Percentiles rank a stretch among this genome's conserved stretches.
Evolutionary conservation across 2,329 filamentous ascomycete genomes (phyloP).

Genomic region (Xylariales sp.): DNA sequence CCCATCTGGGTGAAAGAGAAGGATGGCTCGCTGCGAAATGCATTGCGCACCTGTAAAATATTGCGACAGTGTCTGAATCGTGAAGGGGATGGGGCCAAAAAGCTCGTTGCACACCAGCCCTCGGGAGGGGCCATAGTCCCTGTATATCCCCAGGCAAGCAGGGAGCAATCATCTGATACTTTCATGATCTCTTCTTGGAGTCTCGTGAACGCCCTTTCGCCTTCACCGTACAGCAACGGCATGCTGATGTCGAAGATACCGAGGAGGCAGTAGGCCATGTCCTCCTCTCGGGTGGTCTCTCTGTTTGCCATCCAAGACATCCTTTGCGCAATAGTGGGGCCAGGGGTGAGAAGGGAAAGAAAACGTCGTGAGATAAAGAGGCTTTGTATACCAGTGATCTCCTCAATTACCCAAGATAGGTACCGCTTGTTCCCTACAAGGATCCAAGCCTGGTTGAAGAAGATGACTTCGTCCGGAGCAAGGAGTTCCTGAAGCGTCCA

Average conservation of each 20-base stretch:
- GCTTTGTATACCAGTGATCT: conserved; percentile 5
- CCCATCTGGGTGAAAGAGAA: too few relatives aligned
- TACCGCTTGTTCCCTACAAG: conserved; percentile 9
- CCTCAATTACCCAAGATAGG: conserved; percentile 11
- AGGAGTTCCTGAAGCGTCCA: conserved; percentile 3
- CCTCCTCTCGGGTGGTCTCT: conserved; percentile 15
- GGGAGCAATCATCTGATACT: conserved; percentile 1
- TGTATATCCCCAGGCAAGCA: too few relatives aligned
- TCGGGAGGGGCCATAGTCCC: too few relatives aligned
- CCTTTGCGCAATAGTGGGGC: conserved; percentile 12
- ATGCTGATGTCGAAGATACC: conserved; percentile 14
- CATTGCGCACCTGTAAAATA: too few relatives aligned
- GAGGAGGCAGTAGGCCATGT: conserved; percentile 19
- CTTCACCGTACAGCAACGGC: conserved; percentile 13
- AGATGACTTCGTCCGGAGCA: conserved; percentile 22
- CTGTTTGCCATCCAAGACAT: conserved; percentile 21
- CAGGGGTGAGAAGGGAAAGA: conserved; percentile 11
- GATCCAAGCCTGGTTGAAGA: conserved; percentile 18
- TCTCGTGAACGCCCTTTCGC: conserved; percentile 11
- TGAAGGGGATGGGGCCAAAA: too few relatives aligned
- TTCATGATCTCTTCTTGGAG: conserved; percentile 13
- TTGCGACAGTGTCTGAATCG: too few relatives aligned
- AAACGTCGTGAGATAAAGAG: conserved; percentile 12
- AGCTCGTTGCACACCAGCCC: too few relatives aligned
- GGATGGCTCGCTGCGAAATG: too few relatives aligned